A percentile compares a stretch with the other conserved stretches of the same genome.
phyloP scores from a whole-genome alignment of 169 alveolate genomes.

The Eimeria acervulina region DNA sequence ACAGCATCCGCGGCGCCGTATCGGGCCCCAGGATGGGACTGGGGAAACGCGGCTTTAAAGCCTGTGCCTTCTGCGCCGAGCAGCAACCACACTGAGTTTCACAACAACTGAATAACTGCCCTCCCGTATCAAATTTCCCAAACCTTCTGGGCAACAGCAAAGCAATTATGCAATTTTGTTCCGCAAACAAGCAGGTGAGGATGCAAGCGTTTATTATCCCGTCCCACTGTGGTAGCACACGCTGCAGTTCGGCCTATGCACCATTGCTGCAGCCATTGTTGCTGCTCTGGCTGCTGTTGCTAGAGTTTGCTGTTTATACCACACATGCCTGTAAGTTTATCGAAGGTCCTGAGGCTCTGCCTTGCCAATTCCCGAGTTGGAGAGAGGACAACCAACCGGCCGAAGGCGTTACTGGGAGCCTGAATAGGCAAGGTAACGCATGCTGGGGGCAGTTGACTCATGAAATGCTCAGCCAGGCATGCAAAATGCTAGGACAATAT shows the following conservation, averaged over 20 bases:
- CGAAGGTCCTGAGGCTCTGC: conserved; percentile 82
- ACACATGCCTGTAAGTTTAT: conserved; percentile 60
- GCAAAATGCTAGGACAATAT: background rate
- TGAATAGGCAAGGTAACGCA: background rate
- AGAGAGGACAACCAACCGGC: conserved; percentile 75
- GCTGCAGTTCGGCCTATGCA: background rate
- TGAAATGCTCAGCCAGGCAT: background rate
- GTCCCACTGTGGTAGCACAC: background rate
- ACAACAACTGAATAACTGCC: background rate
- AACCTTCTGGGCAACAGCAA: too few species aligned
- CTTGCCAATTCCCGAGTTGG: conserved; percentile 85
- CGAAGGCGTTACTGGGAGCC: conserved; percentile 76
- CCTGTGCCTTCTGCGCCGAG: conserved; percentile 60
- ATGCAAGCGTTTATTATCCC: background rate
- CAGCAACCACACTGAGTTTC: background rate
- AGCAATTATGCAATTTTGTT: background rate
- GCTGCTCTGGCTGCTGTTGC: background rate
- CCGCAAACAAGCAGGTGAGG: background rate
- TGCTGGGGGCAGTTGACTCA: background rate
- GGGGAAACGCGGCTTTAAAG: conserved; percentile 69
- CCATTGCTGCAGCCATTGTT: background rate
- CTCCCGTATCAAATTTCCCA: too few species aligned
- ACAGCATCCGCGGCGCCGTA: conserved; percentile 73
- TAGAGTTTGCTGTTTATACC: background rate
- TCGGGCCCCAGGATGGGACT: conserved; percentile 30